Evolutionary conservation across 2,329 filamentous ascomycete genomes (phyloP).

Genomic region (Nemania diffusa): DNA sequence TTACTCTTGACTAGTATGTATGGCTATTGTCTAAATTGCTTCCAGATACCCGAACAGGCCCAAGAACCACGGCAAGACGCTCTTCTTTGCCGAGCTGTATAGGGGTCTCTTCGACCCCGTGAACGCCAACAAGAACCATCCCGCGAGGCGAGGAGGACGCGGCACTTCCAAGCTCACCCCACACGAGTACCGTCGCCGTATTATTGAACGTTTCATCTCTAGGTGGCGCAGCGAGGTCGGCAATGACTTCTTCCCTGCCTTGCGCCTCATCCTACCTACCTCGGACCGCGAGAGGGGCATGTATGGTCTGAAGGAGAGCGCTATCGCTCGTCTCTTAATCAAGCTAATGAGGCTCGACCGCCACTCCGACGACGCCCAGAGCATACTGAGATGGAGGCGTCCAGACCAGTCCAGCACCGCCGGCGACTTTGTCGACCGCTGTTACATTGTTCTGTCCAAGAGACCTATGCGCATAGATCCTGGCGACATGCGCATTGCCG

Average conservation of each 20-base stretch:
- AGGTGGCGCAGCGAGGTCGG: constrained; percentile 91
- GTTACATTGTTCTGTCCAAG: constrained; percentile 86
- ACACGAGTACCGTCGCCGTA: constrained; percentile 79
- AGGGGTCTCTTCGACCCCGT: constrained; percentile 82
- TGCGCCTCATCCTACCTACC: constrained; percentile 90
- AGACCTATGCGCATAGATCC: constrained; percentile 78
- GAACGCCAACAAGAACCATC: constrained; percentile 81
- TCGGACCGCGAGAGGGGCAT: constrained; percentile 92
- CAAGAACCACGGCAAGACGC: constrained; percentile 79
- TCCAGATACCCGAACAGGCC: constrained; percentile 84
- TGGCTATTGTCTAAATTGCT: constrained; percentile 21
- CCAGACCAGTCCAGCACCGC: constrained; percentile 72
- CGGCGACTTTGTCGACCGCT: constrained; percentile 92
- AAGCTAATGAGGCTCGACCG: constrained; percentile 92
- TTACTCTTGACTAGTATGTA: not conserved
- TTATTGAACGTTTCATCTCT: constrained; percentile 87
- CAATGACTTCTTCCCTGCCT: constrained; percentile 89
- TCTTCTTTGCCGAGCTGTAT: constrained; percentile 85
- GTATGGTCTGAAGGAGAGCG: constrained; percentile 93
- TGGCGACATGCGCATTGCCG: constrained; percentile 84
- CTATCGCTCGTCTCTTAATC: constrained; percentile 89
- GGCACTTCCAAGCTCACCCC: constrained; percentile 71
- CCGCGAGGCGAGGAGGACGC: constrained; percentile 65
- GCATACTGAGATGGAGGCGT: constrained; percentile 90
- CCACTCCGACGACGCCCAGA: constrained; percentile 87